A percentile compares a stretch with the other conserved stretches of the same genome.
phyloP scores from a whole-genome alignment of 2,329 filamentous ascomycete species.

The Aspergillus felis region DNA sequence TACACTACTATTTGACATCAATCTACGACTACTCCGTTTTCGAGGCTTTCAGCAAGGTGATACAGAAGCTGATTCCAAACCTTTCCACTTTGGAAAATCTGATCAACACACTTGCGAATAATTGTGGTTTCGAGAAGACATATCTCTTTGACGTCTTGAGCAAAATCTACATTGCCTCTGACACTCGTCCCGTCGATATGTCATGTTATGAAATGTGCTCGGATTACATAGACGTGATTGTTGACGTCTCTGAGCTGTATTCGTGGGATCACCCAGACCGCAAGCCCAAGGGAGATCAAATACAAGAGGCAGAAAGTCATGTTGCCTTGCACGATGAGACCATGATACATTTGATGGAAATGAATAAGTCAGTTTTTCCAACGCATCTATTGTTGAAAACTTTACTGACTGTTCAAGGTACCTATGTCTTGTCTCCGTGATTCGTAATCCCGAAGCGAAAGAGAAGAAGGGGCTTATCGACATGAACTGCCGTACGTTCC shows the following conservation, averaged over 20 bases:
- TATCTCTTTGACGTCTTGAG: conserved; percentile 97
- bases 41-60: conserved; percentile 96
- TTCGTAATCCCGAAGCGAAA: conserved; percentile 61
- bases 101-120: conserved; percentile 88
- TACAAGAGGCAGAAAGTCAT: conserved; percentile 58
- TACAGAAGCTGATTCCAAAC: conserved; percentile 93
- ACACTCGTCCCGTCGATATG: conserved; percentile 89
- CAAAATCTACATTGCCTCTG: conserved; percentile 98
- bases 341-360: conserved; percentile 63
- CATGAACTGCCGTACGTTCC: conserved; percentile 63
- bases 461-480: conserved; percentile 63
- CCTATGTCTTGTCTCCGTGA: conserved; percentile 61
- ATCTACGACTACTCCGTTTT: conserved; percentile 99
- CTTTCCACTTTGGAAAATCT: conserved; percentile 89
- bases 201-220: conserved; percentile 97
- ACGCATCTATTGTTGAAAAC: neutral
- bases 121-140: conserved; percentile 93
- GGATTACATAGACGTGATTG: conserved; percentile 97
- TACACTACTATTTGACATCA: conserved; percentile 92
- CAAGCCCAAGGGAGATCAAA: conserved; percentile 41
- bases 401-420: conserved; percentile 45
- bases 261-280: conserved; percentile 60
- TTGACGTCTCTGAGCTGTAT: conserved; percentile 94
- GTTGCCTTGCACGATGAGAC: conserved; percentile 59
- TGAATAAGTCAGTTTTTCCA: conserved; percentile 55